Percentiles rank a stretch among this genome's conserved stretches.
phyloP scores from a whole-genome alignment of 2,329 filamentous ascomycete genomes.

The Dactylellina parvicollis region DNA sequence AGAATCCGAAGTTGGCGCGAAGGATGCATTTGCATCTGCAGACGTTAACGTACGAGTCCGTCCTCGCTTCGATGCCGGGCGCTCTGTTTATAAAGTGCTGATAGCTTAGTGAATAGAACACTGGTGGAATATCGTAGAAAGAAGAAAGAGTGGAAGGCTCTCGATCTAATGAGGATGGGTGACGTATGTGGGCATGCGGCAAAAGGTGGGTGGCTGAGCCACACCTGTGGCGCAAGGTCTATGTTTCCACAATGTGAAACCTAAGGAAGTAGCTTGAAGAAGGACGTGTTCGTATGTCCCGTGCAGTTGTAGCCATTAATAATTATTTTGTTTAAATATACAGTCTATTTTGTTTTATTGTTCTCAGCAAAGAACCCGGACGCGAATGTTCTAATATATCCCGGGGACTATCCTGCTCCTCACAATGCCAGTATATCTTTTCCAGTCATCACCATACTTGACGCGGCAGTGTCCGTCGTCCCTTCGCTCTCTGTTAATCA shows the following conservation, averaged over 20 bases:
- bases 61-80: slow-evolving; percentile 34
- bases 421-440: slow-evolving; percentile 84
- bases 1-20: not conserved
- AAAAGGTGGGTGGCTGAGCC: not conserved
- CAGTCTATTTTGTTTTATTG: not conserved
- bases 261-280: no score
- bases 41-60: not conserved
- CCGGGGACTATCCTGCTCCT: slow-evolving; percentile 84
- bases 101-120: slow-evolving; percentile 56
- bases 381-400: slow-evolving; percentile 72
- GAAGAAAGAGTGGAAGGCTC: slow-evolving; percentile 54
- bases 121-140: slow-evolving; percentile 59
- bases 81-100: slow-evolving; percentile 55
- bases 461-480: slow-evolving; percentile 90
- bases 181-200: slow-evolving; percentile 14
- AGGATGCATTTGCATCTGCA: slow-evolving; percentile 15
- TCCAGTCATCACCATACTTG: slow-evolving; percentile 95
- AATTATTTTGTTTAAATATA: slow-evolving; percentile 4
- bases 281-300: no score
- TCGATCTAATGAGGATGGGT: not conserved
- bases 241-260: no score
- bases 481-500: slow-evolving; percentile 84
- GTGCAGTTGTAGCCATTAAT: no score
- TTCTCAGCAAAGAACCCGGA: no score
- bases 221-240: slow-evolving; percentile 3